phyloP scores from a whole-genome alignment of 345 rosid species.

The Raphanus raphanistrum region DNA sequence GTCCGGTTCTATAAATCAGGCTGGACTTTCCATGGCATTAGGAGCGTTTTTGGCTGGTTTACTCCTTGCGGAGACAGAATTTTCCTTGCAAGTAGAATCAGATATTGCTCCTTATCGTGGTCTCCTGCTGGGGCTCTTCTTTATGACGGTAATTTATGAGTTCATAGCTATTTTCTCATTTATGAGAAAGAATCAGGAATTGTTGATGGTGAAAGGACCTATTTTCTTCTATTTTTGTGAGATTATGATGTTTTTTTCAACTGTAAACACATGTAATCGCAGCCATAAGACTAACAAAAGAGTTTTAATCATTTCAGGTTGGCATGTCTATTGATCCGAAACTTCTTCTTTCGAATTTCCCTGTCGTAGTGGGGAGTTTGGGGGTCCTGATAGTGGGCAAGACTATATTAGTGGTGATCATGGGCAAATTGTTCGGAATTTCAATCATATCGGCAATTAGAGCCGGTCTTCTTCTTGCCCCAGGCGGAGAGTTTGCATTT shows the following conservation, averaged over 20 bases:
- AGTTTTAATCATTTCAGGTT: constrained; percentile 62
- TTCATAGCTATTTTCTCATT: too few species aligned
- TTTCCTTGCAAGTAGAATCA: constrained; percentile 98
- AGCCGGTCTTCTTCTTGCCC: constrained; percentile 96
- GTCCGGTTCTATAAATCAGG: constrained; percentile 51
- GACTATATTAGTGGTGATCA: constrained; percentile 66
- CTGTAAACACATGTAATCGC: constrained; percentile 3
- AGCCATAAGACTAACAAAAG: constrained; percentile 33
- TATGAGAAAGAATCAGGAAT: too few species aligned
- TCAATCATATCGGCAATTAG: constrained; percentile 86
- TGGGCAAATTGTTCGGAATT: constrained; percentile 84
- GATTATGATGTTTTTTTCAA: constrained; percentile 15
- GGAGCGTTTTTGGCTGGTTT: constrained; percentile 99
- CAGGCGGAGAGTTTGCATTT: constrained; percentile 98
- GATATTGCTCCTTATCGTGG: constrained; percentile 99
- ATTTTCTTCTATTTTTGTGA: background rate
- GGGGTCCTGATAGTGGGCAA: constrained; percentile 89
- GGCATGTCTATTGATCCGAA: constrained; percentile 99
- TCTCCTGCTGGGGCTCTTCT: constrained; percentile 95
- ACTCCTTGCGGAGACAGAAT: constrained; percentile 99
- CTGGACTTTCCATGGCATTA: constrained; percentile 99
- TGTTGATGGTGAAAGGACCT: too few species aligned
- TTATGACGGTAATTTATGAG: constrained; percentile 82
- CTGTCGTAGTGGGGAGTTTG: constrained; percentile 68
- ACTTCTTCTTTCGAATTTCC: constrained; percentile 86